phyloP scores from a whole-genome alignment of 148 eudicot genomes.

The Gaultheria prostrata region DNA sequence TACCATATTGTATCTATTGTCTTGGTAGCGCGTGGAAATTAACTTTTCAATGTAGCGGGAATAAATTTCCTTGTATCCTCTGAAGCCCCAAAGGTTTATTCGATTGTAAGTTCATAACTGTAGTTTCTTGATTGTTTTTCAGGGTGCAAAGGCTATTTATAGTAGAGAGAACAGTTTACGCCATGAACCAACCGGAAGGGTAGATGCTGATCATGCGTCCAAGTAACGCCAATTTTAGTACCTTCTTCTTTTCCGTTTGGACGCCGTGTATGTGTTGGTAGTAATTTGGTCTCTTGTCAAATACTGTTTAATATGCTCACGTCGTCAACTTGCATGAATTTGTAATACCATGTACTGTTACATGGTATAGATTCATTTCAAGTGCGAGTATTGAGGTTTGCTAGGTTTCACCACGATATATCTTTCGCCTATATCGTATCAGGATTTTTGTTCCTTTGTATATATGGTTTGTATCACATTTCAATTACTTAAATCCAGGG shows the following conservation, averaged over 20 bases:
- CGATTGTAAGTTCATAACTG: neutral
- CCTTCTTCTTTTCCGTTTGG: neutral
- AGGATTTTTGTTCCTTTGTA: neutral
- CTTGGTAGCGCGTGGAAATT: neutral
- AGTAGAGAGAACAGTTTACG: slow-evolving; percentile 68
- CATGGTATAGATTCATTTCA: neutral
- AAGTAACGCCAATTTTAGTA: slow-evolving; percentile 23
- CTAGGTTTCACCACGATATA: neutral
- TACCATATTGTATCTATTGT: neutral
- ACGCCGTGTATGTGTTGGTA: neutral
- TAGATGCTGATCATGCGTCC: slow-evolving; percentile 35
- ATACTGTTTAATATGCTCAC: slow-evolving; percentile 1
- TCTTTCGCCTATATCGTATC: neutral
- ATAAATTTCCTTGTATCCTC: neutral
- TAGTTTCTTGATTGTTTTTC: slow-evolving; percentile 20
- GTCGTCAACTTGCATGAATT: neutral
- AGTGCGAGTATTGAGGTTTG: neutral
- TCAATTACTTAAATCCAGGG: neutral
- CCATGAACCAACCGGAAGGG: slow-evolving; percentile 34
- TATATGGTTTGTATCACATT: neutral
- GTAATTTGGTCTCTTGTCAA: slow-evolving; percentile 7
- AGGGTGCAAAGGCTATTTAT: slow-evolving; percentile 80
- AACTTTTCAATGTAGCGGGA: neutral
- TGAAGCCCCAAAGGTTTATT: no score
- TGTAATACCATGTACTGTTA: neutral